phyloP scores from a whole-genome alignment of 2,329 filamentous ascomycete genomes.

The Colletotrichum sublineola region DNA sequence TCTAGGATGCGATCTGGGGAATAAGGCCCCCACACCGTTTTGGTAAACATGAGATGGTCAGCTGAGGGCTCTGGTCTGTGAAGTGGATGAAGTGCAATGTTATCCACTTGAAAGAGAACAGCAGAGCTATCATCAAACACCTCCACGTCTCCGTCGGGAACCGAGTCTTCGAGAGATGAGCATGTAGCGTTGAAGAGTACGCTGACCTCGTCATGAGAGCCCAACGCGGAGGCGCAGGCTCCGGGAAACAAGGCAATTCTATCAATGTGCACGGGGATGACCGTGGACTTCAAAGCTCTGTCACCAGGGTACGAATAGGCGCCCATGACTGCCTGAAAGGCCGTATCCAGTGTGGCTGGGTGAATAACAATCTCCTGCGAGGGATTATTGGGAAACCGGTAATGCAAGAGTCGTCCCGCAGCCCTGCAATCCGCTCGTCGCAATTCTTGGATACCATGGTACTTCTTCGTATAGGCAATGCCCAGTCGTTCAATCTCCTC shows the following conservation, averaged over 20 bases:
- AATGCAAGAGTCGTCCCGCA: not conserved
- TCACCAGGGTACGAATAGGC: not conserved
- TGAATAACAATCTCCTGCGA: not conserved
- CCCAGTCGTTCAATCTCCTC: conserved; percentile 14
- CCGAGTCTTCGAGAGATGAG: conserved; percentile 2
- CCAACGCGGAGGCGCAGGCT: not conserved
- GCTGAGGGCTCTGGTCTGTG: conserved; percentile 2
- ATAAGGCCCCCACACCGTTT: conserved; percentile 21
- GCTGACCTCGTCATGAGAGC: not conserved
- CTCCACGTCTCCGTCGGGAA: conserved; percentile 1
- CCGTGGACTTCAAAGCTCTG: not conserved
- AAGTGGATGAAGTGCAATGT: conserved; percentile 18
- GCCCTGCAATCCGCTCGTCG: conserved; percentile 3
- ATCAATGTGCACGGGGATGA: not conserved
- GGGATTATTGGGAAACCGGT: not conserved
- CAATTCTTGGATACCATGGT: conserved; percentile 8
- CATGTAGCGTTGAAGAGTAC: conserved; percentile 19
- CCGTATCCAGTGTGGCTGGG: not conserved
- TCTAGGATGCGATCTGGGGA: conserved; percentile 13
- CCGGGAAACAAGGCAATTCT: not conserved
- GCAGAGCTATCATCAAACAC: not conserved
- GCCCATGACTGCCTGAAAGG: not conserved
- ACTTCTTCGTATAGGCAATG: conserved; percentile 7
- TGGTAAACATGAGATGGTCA: conserved; percentile 26
- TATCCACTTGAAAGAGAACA: conserved; percentile 18